A percentile compares a stretch with the other conserved stretches of the same genome.
These are phyloP conservation scores for Blastomyces parvus DNA, from an alignment of 2,329 filamentous ascomycete species.

Conservation along the genomic window DNA sequence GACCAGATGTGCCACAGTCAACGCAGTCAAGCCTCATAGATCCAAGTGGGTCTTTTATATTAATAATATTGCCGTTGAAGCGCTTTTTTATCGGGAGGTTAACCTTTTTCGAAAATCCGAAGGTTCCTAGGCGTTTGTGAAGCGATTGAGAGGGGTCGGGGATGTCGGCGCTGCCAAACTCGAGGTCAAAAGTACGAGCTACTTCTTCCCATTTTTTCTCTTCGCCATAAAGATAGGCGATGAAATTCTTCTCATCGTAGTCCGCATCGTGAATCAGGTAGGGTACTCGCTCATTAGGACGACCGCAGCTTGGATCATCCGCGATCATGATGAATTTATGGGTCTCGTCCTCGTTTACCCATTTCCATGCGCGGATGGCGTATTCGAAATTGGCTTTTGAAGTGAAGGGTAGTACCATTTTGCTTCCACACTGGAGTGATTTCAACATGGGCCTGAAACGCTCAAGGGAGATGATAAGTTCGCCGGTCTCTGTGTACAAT, in stretches of 20 bases:
- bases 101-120: not conserved
- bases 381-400: slow-evolving; percentile 8
- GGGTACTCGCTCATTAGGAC: slow-evolving; percentile 5
- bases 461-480: slow-evolving; percentile 9
- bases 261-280: slow-evolving; percentile 7
- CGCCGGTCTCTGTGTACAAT: slow-evolving; percentile 2
- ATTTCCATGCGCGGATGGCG: slow-evolving; percentile 9
- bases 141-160: not conserved
- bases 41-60: not conserved
- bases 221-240: slow-evolving; percentile 7
- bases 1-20: not conserved
- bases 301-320: slow-evolving; percentile 9
- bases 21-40: not conserved
- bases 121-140: not conserved
- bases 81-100: not conserved
- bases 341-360: slow-evolving; percentile 9
- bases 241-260: slow-evolving; percentile 8
- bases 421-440: not conserved
- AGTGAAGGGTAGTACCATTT: not conserved
- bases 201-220: slow-evolving; percentile 9
- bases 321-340: slow-evolving; percentile 10
- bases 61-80: not conserved
- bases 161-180: not conserved
- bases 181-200: slow-evolving; percentile 10
- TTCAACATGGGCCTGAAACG: not conserved